Evolutionary conservation across 495 filamentous ascomycete genomes (phyloP).

Genomic region (Entonaema liquescens): DNA sequence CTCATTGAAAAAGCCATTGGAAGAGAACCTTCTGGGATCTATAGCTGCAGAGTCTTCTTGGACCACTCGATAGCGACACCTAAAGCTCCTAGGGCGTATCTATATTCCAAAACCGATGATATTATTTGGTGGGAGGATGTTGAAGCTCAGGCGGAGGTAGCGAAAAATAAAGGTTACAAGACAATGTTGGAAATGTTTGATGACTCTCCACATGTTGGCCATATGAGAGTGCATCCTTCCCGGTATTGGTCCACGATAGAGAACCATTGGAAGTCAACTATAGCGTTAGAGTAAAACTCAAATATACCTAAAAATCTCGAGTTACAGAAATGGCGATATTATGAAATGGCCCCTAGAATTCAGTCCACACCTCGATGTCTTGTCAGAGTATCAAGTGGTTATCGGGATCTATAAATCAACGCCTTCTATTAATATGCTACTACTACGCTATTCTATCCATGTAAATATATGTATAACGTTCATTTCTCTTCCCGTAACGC

Average conservation of each 20-base stretch:
- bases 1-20: conserved; percentile 46
- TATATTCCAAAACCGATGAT: conserved; percentile 64
- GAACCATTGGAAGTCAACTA: conserved; percentile 50
- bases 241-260: conserved; percentile 63
- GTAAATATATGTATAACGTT: neutral
- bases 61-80: conserved; percentile 44
- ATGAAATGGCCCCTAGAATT: neutral
- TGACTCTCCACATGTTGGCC: conserved; percentile 62
- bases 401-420: too few relatives aligned
- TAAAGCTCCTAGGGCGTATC: conserved; percentile 52
- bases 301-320: neutral
- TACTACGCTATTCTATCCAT: too few relatives aligned
- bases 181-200: conserved; percentile 59
- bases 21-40: conserved; percentile 47
- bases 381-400: too few relatives aligned
- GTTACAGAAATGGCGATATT: neutral
- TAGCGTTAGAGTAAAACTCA: conserved; percentile 8
- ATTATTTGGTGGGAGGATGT: conserved; percentile 63
- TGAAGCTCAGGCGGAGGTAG: conserved; percentile 58
- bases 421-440: too few relatives aligned
- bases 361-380: too few relatives aligned
- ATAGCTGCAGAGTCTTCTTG: conserved; percentile 48
- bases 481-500: neutral
- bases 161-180: conserved; percentile 52
- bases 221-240: conserved; percentile 61